Evolutionary conservation across 2,329 filamentous ascomycete genomes (phyloP).

Genomic region (Ophiostoma fasciatum): DNA sequence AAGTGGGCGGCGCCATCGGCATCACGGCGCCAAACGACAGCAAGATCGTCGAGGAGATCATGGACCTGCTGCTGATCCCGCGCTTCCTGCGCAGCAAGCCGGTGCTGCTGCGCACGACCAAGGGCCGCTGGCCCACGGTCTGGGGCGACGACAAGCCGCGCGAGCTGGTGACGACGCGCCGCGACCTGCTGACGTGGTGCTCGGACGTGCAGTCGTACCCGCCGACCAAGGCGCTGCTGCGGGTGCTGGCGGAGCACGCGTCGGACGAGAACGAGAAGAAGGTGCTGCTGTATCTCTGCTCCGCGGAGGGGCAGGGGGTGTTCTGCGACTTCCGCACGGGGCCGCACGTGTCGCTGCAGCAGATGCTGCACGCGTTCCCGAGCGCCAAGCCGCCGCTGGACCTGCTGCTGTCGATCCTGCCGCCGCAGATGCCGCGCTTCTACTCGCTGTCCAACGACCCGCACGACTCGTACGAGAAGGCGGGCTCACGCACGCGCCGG

Average conservation of each 20-base stretch:
- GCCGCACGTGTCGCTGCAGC: constrained; percentile 69
- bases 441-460: constrained; percentile 97
- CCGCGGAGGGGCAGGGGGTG: constrained; percentile 75
- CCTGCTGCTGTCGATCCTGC: constrained; percentile 62
- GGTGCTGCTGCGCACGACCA: constrained; percentile 60
- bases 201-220: constrained; percentile 85
- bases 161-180: constrained; percentile 75
- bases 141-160: constrained; percentile 85
- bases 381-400: constrained; percentile 81
- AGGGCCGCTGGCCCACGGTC: constrained; percentile 88
- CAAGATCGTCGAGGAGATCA: constrained; percentile 63
- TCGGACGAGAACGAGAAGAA: constrained; percentile 71
- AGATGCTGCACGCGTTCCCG: constrained; percentile 83
- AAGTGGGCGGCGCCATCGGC: constrained; percentile 89
- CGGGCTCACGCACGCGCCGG: constrained; percentile 56
- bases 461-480: constrained; percentile 48
- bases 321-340: constrained; percentile 93
- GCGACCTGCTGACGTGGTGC: constrained; percentile 92
- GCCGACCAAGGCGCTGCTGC: constrained; percentile 75
- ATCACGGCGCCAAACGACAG: constrained; percentile 78
- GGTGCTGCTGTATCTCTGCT: constrained; percentile 72
- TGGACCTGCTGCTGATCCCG: constrained; percentile 70
- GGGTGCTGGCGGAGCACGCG: constrained; percentile 74
- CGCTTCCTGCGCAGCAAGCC: constrained; percentile 73
- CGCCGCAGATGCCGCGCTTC: constrained; percentile 90